phyloP scores from a whole-genome alignment of 805 yeast genomes.

The Kuraishia borneana region DNA sequence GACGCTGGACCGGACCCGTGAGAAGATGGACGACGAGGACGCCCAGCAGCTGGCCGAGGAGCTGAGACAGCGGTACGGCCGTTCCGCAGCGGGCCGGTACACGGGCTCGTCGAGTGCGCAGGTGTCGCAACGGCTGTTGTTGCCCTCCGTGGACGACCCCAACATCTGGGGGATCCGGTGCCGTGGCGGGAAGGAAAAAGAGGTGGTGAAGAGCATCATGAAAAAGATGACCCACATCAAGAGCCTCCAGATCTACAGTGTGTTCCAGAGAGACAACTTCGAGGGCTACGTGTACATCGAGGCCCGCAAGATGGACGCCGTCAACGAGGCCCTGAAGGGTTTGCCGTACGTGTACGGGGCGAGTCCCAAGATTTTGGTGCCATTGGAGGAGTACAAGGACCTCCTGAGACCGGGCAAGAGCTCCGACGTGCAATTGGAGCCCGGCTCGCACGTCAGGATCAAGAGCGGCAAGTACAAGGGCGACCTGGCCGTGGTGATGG shows the following conservation, averaged over 20 bases:
- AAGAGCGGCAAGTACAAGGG: slow-evolving; percentile 87
- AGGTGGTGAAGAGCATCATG: slow-evolving; percentile 70
- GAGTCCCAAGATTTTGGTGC: slow-evolving; percentile 70
- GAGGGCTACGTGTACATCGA: slow-evolving; percentile 89
- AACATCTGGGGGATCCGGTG: slow-evolving; percentile 93
- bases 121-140: slow-evolving; percentile 84
- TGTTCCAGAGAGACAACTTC: slow-evolving; percentile 89
- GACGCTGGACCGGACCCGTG: slow-evolving; percentile 75
- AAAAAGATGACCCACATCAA: slow-evolving; percentile 76
- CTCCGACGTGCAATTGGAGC: slow-evolving; percentile 76
- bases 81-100: slow-evolving; percentile 68
- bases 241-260: slow-evolving; percentile 68
- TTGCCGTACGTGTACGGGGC: slow-evolving; percentile 69
- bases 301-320: slow-evolving; percentile 89
- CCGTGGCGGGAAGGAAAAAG: slow-evolving; percentile 88
- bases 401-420: slow-evolving; percentile 82
- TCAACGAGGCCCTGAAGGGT: slow-evolving; percentile 79
- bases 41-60: slow-evolving; percentile 91
- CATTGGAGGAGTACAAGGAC: slow-evolving; percentile 92
- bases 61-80: slow-evolving; percentile 84
- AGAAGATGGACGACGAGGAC: slow-evolving; percentile 83
- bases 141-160: slow-evolving; percentile 96
- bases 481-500: slow-evolving; percentile 88
- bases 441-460: slow-evolving; percentile 87
- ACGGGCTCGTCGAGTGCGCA: slow-evolving; percentile 73